phyloP scores from a whole-genome alignment of 2,329 filamentous ascomycete genomes.

The Beauveria asiatica region DNA sequence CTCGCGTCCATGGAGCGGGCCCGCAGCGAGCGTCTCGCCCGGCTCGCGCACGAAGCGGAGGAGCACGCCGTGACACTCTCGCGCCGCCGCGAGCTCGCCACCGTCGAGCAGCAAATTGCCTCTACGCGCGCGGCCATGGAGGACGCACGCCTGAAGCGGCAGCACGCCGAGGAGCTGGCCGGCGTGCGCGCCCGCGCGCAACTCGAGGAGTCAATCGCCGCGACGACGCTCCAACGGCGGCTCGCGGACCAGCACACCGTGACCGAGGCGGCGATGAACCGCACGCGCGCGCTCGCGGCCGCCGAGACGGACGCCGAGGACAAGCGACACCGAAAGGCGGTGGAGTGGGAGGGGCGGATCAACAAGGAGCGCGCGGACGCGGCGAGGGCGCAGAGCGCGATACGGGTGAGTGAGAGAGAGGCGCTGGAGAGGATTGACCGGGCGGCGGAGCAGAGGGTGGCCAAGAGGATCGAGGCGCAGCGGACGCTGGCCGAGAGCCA shows the following conservation, averaged over 20 bases:
- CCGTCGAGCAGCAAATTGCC: constrained; percentile 42
- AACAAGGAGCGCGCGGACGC: constrained; percentile 38
- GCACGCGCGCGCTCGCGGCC: constrained; percentile 36
- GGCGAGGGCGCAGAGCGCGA: constrained; percentile 39
- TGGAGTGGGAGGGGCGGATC: constrained; percentile 41
- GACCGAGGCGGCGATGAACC: constrained; percentile 36
- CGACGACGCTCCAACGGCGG: constrained; percentile 23
- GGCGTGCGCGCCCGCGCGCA: constrained; percentile 36
- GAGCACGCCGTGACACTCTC: constrained; percentile 40
- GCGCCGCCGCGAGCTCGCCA: constrained; percentile 42
- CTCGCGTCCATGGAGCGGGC: constrained; percentile 41
- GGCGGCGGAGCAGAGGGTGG: constrained; percentile 36
- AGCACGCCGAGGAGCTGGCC: constrained; percentile 36
- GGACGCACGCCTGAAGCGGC: constrained; percentile 38
- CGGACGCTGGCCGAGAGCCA: constrained; percentile 42
- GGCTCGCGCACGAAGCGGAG: constrained; percentile 37
- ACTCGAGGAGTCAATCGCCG: constrained; percentile 35
- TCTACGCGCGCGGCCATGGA: constrained; percentile 37
- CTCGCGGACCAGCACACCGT: constrained; percentile 40
- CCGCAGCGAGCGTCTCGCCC: constrained; percentile 37
- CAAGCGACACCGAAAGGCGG: constrained; percentile 31
- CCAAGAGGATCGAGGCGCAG: constrained; percentile 40
- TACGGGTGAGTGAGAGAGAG: constrained; percentile 42
- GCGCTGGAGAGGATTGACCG: constrained; percentile 41
- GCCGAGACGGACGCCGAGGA: constrained; percentile 39